Evolutionary conservation across 1,284 basidiomycete genomes (phyloP).

Genomic region (Trichosporon sp.): DNA sequence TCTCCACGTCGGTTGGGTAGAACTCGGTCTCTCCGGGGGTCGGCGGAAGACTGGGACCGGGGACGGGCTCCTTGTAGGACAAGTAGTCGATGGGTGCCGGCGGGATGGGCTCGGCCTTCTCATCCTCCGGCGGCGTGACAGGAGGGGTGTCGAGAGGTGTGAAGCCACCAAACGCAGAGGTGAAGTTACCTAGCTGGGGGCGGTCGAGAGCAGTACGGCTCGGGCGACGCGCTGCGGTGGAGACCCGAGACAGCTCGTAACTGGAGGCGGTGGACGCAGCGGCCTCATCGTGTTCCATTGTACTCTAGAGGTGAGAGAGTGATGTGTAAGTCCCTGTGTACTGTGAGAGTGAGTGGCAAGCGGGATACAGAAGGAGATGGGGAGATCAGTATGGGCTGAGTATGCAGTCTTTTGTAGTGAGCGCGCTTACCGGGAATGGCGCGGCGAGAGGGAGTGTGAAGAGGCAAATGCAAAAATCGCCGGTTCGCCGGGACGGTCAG

Average conservation of each 20-base stretch:
- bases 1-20: background rate
- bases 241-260: constrained; percentile 2
- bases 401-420: background rate
- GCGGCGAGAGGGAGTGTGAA: background rate
- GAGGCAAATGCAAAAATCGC: background rate
- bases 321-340: background rate
- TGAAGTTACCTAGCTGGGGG: background rate
- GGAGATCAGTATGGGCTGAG: background rate
- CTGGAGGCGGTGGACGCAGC: background rate
- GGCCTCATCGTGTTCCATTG: background rate
- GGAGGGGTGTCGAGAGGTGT: constrained; percentile 3
- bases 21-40: constrained; percentile 3
- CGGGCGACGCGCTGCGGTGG: constrained; percentile 4
- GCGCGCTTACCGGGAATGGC: background rate
- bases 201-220: background rate
- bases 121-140: background rate
- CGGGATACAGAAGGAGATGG: background rate
- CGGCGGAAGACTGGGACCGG: background rate
- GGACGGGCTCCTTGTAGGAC: background rate
- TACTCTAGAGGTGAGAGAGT: background rate
- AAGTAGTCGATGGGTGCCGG: background rate
- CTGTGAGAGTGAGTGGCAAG: background rate
- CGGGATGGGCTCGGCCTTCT: background rate
- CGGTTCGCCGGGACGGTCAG: background rate
- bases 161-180: background rate